Base-by-base conservation (phyloP, 306 rosid genomes). In the Vicia sativa region DNA sequence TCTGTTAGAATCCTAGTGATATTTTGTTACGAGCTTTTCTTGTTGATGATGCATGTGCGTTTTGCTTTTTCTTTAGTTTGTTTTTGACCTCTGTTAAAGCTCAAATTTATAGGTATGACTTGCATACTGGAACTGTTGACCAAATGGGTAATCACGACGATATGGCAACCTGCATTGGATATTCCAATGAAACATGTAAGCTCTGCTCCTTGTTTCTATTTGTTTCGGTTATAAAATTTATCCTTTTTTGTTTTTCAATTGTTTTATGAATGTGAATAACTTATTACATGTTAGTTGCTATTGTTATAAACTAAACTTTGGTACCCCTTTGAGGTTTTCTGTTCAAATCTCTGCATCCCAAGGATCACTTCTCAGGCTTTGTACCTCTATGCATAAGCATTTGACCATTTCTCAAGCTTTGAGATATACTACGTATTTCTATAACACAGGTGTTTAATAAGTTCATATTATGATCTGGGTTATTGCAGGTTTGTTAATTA, bases 141-240 rank as follows among this genome's bases (percentile, higher is more conserved):
- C 62, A 74, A 29, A 26, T 88, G 63, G 95, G 91, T 35, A 81
- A 78, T 57, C 98, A 93, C 11, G 90, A 83, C 64, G 96, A 93
- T 69, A 78, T 83, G 6, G 85, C 93, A 35, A 86, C 89, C 6
- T 81, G 87, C 42, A 55, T 90, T 74, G 86, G 79, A 70, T 93
- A 85, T 81, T 88, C 95, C 15, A 71, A 75, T 73, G 91, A 78
- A 80, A 87, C 89, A 16, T 54, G 98, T 92, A 86, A 83, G 87
- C 72, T 61, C 4, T 29, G 31, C 0, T 61, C 21, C n/a, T 62
- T 29, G 13, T 44, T 53, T 70, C 71, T 39, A 62, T 34, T 42
- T 50, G 21, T 67, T 66, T 65, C 34, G 62, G 65, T 68, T 71
- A 23, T 71, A 61, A 52, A 31, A 39, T 6, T 58, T 50, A 21